Evolutionary conservation across 768 basidiomycete species (phyloP).

Genomic region (Phylloporus arenicola): DNA sequence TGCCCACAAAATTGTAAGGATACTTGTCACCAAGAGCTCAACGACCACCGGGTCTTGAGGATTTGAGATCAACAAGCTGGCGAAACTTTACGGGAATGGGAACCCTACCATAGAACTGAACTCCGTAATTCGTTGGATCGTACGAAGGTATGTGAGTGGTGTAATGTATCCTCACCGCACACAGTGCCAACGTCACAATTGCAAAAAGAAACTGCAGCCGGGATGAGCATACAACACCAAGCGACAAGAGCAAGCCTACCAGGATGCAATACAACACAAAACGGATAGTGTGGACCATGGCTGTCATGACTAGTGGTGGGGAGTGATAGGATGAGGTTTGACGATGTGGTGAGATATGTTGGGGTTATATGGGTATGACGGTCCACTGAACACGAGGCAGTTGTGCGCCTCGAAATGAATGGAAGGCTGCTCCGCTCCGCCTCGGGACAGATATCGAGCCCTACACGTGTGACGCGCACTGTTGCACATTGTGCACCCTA

Average conservation of each 20-base stretch:
- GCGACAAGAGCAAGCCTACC: conserved; percentile 25
- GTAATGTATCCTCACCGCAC: conserved; percentile 58
- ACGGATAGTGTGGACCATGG: conserved; percentile 34
- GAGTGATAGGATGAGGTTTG: conserved; percentile 4
- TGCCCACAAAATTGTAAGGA: conserved; percentile 61
- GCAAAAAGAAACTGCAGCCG: conserved; percentile 40
- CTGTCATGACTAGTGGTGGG: conserved; percentile 1
- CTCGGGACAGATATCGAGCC: conserved; percentile 1
- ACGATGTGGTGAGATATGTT: conserved; percentile 12
- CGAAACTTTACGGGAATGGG: background rate
- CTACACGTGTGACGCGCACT: conserved; percentile 7
- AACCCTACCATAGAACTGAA: conserved; percentile 53
- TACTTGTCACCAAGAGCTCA: conserved; percentile 58
- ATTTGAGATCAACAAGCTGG: conserved; percentile 1
- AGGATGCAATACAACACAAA: conserved; percentile 39
- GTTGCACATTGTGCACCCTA: conserved; percentile 2
- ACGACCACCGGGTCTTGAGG: conserved; percentile 60
- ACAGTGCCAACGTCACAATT: conserved; percentile 37
- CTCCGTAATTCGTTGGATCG: conserved; percentile 55
- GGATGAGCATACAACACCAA: background rate
- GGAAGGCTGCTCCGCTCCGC: conserved; percentile 19
- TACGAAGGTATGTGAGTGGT: conserved; percentile 48
- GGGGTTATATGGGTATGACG: conserved; percentile 23
- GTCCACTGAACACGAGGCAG: conserved; percentile 24
- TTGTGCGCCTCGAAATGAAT: conserved; percentile 23